These are phyloP conservation scores for Echria macrotheca DNA, from an alignment of 495 filamentous ascomycete species.

Conservation along the genomic window DNA sequence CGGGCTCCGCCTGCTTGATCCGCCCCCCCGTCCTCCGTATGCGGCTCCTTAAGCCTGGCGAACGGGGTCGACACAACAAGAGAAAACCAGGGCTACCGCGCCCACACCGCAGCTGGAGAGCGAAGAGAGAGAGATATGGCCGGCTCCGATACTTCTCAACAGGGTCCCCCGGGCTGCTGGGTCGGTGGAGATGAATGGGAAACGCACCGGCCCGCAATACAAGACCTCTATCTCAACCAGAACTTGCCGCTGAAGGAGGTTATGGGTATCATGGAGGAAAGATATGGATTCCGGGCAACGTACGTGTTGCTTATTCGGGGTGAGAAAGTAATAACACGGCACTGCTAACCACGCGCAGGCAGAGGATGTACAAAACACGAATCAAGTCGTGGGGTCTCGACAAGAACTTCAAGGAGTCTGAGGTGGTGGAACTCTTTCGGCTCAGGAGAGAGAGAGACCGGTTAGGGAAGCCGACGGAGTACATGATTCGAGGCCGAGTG, in stretches of 20 bases:
- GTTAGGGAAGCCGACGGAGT: constrained; percentile 21
- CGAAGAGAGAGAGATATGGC: too few relatives aligned
- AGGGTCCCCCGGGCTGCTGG: constrained; percentile 10
- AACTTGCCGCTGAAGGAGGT: constrained; percentile 30
- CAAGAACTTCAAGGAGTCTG: constrained; percentile 33
- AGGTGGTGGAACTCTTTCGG: constrained; percentile 27
- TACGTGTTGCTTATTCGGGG: constrained; percentile 14
- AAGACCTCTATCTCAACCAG: constrained; percentile 32
- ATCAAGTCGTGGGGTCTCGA: constrained; percentile 32
- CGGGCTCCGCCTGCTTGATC: not conserved
- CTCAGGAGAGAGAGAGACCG: constrained; percentile 24
- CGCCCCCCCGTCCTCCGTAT: not conserved
- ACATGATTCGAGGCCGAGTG: constrained; percentile 24
- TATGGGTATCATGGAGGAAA: constrained; percentile 31
- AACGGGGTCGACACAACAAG: too few relatives aligned
- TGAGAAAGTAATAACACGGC: too few relatives aligned
- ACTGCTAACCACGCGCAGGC: too few relatives aligned
- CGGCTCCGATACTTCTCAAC: too few relatives aligned
- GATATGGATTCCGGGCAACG: constrained; percentile 30
- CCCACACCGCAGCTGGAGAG: too few relatives aligned
- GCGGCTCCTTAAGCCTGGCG: too few relatives aligned
- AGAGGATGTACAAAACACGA: constrained; percentile 35
- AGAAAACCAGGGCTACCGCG: not conserved
- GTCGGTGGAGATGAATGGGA: constrained; percentile 21
- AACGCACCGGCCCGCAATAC: constrained; percentile 16